Base-by-base conservation (phyloP, 2,329 filamentous ascomycete genomes). In the Colletotrichum sp. region DNA sequence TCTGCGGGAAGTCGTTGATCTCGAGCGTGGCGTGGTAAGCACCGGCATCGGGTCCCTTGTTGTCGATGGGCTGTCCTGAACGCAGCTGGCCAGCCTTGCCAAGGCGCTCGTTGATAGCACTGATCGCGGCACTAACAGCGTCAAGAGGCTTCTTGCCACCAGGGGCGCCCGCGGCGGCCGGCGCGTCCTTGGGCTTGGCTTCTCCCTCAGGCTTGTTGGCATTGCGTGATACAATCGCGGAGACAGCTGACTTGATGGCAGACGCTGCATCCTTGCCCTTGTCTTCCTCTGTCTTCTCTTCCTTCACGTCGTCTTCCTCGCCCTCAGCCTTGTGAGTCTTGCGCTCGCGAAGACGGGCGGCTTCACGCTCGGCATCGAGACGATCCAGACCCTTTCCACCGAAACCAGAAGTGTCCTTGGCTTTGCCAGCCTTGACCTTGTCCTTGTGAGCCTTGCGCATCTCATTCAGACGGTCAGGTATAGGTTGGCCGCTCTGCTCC, bases 1-100 rank as follows among this genome's bases (percentile, higher is more conserved):
- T 98, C 83, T 99, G 97, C 38, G 97, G 97, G 84, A 98, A 98
- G 84, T 99, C 97, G 84, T 99, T 99, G 90, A 99, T 99, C 84
- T 98, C 97, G 75, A 99, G 89, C 6, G 96, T 98, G 18, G 97
- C 96, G 83, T 99, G 97, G 89, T 95, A 99, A 1, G 96, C 95
- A 66, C 97, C 97, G 5, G 97, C 97, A 83, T 99, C 97, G 1
- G 97, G 97, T 1, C 97, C 97, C 84, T 98, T 98, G 86, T 99
- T 99, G 86, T 99, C 97, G 81, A 98, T 97, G 9, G 97, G 95
- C 75, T 98, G 96, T 16, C 97, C 97, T 6, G 95, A 93, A 74
- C 97, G 93, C 79, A 98, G 93, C 81, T 97, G 94, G 43, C 96
- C 96, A 38, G 95, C 95, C 78, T 95, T 95, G 80, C 95, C 96